Conservation (phyloP, 768 basidiomycete species). For the Amanita subjunquillea region DNA sequence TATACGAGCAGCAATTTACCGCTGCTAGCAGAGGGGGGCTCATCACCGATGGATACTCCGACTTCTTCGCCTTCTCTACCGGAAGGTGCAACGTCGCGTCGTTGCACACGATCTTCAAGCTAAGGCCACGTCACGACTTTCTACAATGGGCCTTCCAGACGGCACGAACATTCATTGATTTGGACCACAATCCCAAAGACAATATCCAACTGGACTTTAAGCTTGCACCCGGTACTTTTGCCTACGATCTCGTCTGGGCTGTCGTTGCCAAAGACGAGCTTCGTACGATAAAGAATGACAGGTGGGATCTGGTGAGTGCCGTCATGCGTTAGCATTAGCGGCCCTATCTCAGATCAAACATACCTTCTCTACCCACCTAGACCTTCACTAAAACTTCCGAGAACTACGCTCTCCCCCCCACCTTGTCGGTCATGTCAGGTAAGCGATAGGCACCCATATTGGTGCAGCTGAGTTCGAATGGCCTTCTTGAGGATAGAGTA, state of each 20-base stretch:
- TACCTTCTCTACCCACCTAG: conserved; percentile 24
- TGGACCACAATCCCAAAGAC: conserved; percentile 64
- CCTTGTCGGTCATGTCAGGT: conserved; percentile 73
- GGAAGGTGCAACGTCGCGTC: conserved; percentile 71
- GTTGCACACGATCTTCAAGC: conserved; percentile 69
- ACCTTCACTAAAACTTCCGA: conserved; percentile 78
- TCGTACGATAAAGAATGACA: conserved; percentile 48
- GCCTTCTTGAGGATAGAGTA: conserved; percentile 41
- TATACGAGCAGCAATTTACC: conserved; percentile 70
- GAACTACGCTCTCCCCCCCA: conserved; percentile 44
- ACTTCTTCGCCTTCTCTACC: conserved; percentile 82
- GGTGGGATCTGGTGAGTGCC: conserved; percentile 82
- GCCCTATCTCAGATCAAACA: neutral
- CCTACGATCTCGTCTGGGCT: conserved; percentile 73
- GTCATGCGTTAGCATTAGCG: neutral
- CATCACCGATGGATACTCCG: conserved; percentile 59
- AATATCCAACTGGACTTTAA: conserved; percentile 73
- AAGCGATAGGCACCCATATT: conserved; percentile 2
- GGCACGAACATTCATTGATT: conserved; percentile 57
- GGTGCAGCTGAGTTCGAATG: neutral
- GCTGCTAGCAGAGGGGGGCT: conserved; percentile 46
- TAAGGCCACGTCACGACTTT: conserved; percentile 80
- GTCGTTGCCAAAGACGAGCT: conserved; percentile 76
- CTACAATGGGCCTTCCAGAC: conserved; percentile 55
- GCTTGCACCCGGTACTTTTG: conserved; percentile 38